These are phyloP conservation scores for Kuraishia molischiana DNA, from an alignment of 805 yeast genomes.

Conservation along the genomic window DNA sequence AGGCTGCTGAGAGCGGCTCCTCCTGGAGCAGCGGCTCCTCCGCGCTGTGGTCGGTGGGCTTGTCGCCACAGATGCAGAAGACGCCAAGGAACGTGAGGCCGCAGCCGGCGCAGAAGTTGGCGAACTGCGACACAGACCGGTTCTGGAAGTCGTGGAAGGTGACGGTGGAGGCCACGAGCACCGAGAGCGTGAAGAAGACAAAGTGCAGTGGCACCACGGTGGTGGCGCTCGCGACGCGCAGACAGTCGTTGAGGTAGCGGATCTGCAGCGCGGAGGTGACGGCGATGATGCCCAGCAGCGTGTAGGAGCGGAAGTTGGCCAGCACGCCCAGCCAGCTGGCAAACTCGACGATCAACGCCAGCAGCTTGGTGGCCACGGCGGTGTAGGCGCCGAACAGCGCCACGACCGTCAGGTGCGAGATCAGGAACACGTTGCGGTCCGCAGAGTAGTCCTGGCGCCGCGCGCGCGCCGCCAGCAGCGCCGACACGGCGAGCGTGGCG, in stretches of 20 bases:
- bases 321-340: constrained; percentile 14
- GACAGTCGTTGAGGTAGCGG: constrained; percentile 25
- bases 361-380: constrained; percentile 32
- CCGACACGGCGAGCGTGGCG: constrained; percentile 10
- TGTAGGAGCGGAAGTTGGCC: constrained; percentile 19
- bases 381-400: constrained; percentile 38
- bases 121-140: constrained; percentile 11
- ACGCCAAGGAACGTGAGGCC: constrained; percentile 30
- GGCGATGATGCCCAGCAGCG: constrained; percentile 19
- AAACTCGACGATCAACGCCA: constrained; percentile 22
- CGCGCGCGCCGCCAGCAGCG: constrained; percentile 7
- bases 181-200: constrained; percentile 34
- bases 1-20: neutral
- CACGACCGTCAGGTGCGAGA: constrained; percentile 24
- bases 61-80: constrained; percentile 17
- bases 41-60: neutral
- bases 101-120: constrained; percentile 24
- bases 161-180: constrained; percentile 29
- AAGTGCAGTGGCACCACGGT: constrained; percentile 41
- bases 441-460: constrained; percentile 3
- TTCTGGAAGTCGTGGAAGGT: constrained; percentile 30
- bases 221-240: constrained; percentile 30
- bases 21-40: neutral
- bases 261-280: constrained; percentile 32
- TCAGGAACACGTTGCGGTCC: constrained; percentile 10